A percentile compares a stretch with the other conserved stretches of the same genome.
phyloP scores from a whole-genome alignment of 2,329 filamentous ascomycete genomes.

The Dichotomopilus funicola region DNA sequence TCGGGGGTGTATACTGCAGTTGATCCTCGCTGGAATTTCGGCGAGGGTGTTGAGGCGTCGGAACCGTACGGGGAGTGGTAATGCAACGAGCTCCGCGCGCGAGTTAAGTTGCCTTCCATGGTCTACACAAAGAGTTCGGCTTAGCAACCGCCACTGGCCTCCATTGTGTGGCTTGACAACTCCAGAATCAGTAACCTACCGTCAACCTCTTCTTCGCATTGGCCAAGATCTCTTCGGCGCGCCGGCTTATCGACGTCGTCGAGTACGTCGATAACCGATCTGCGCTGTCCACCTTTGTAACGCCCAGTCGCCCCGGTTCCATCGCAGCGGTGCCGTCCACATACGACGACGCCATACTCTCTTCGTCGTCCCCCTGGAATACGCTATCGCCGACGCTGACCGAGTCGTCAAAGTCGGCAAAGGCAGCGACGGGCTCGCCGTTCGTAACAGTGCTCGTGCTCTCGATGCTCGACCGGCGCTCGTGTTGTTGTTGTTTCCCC shows the following conservation, averaged over 20 bases:
- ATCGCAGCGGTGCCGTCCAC: conserved; percentile 38
- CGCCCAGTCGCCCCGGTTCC: conserved; percentile 24
- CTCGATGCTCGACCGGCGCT: conserved; percentile 50
- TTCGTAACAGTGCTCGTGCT: conserved; percentile 56
- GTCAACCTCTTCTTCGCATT: conserved; percentile 87
- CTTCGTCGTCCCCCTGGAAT: conserved; percentile 62
- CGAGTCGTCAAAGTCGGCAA: conserved; percentile 56
- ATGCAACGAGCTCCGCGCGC: conserved; percentile 65
- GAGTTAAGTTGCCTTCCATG: conserved; percentile 86
- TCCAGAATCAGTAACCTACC: conserved; percentile 45
- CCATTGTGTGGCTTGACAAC: neutral
- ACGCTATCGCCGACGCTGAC: conserved; percentile 58
- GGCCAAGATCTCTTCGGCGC: conserved; percentile 83
- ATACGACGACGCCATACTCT: conserved; percentile 55
- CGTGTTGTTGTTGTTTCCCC: conserved; percentile 30
- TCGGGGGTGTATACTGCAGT: conserved; percentile 32
- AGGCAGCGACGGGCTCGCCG: conserved; percentile 41
- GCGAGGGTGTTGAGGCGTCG: conserved; percentile 48
- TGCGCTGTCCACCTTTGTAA: conserved; percentile 22
- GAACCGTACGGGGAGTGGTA: conserved; percentile 49
- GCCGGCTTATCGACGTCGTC: conserved; percentile 67
- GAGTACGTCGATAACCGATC: conserved; percentile 47
- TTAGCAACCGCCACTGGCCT: conserved; percentile 6
- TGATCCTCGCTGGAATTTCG: conserved; percentile 38
- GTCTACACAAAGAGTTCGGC: conserved; percentile 45